phyloP scores from a whole-genome alignment of 2,329 filamentous ascomycete genomes.

The Monilinia fructigena region DNA sequence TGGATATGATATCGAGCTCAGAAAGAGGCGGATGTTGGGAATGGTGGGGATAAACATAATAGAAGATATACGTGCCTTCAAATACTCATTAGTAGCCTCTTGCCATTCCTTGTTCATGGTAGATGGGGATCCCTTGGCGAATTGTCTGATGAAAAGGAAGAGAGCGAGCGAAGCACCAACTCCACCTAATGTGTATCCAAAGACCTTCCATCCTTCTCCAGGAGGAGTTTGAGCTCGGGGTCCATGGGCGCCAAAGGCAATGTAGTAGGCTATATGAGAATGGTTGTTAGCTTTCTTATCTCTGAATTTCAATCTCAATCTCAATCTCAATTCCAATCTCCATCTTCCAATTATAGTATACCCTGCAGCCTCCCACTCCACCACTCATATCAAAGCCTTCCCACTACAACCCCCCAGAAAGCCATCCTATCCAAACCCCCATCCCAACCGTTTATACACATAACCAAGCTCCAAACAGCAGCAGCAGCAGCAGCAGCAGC shows the following conservation, averaged over 20 bases:
- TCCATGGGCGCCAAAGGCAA: constrained; percentile 95
- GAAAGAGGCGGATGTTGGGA: background rate
- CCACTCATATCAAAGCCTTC: background rate
- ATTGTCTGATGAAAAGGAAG: constrained; percentile 70
- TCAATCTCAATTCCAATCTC: background rate
- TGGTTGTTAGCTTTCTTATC: constrained; percentile 3
- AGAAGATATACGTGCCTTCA: constrained; percentile 64
- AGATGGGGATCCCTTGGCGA: constrained; percentile 69
- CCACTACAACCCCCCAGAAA: background rate
- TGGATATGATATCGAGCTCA: background rate
- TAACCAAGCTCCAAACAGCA: background rate
- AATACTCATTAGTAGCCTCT: constrained; percentile 89
- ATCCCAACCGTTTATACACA: background rate
- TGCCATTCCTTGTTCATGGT: constrained; percentile 98
- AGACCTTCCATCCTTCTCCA: constrained; percentile 78
- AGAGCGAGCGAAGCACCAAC: constrained; percentile 64
- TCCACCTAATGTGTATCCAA: constrained; percentile 69
- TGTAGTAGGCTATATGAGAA: constrained; percentile 80
- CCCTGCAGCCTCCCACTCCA: background rate
- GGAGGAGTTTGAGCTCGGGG: constrained; percentile 81
- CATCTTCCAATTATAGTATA: background rate
- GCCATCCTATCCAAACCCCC: background rate
- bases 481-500: no score
- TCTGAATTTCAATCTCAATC: background rate
- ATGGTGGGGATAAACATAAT: background rate